Base-by-base conservation (phyloP, 106 monocot species). In the Ottelia alismoides region DNA sequence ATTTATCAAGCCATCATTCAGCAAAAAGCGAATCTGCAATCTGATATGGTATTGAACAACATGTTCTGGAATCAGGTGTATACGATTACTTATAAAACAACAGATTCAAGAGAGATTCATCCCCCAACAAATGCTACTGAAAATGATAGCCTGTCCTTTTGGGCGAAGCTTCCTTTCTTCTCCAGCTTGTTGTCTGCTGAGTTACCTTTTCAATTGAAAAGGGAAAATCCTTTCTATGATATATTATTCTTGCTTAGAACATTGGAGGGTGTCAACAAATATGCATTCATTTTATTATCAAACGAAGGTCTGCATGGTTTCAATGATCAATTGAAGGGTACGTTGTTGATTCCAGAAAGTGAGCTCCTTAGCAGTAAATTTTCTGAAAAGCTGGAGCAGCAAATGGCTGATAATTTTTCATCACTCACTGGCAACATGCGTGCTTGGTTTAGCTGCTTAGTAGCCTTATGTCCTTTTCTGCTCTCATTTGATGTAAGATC, bases 351-450 rank as follows among this genome's bases (percentile, higher is more conserved):
- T 70, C 74, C 80, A 51, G 76, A 76, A 20, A 29, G 53, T 50
- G 83, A 88, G 51, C 88, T 93, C 45, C 54, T 80, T 31, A 87
- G 65, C 65, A 60, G 51, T 35, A 93, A 81, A 46, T 67, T 93
- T 25, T 84, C 70, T 40, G 80, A 80, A 66, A 93, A 88, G 63
- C 58, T 93, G 22, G 87, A 83, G 60, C 79, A 87, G 27, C 92
- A 93, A 71, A 75, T 93, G 72, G 68, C 59, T 47, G 92, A 88
- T 28, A 69, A 75, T n/a, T 63, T 93, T 51, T 56, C 57, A 51
- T 72, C 58, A 63, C 56, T 54, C 53, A 62, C 65, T 29, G 72
- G 77, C 58, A 58, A 57, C 55, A 65, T 88, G 64, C 88, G 87
- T 66, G 52, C 62, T 56, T 93, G 87, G 93, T 87, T 70, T 61